Evolutionary conservation across 805 yeast species (phyloP), one percentile per base, ranked within the genome.

Genomic region (Candida anglica): DNA sequence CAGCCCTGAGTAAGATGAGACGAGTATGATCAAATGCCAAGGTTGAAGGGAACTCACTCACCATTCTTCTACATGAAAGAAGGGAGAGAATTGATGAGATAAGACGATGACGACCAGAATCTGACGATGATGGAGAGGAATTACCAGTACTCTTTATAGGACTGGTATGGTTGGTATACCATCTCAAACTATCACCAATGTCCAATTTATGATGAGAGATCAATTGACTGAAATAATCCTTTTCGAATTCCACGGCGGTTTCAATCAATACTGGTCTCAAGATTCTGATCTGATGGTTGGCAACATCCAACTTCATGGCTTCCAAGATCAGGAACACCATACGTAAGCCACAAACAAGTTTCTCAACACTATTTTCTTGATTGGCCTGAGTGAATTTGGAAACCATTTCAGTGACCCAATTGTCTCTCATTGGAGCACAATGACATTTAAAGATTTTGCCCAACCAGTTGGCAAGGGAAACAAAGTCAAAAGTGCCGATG

Each of bases 391-490:
- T 69, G 48, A 85, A 78, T 46, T 73, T 73, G 9, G 54, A 47
- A 30, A 76, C 75, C 93, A 89, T 86, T 47, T 81, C 86, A 46
- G 78, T 85, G 23, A 89, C 95, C 88, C 93, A 82, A 26, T 76
- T 63, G 58, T 86, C 96, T 53, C 97, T 75, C 94, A 87, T 87
- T 41, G 97, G 97, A 5, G 96, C 96, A 61, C 96, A 88, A 55
- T 86, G 96, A 33, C 81, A 77, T 60, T 88, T 86, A 60, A 91
- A 81, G 20, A 87, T 75, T 20, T 72, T 67, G 2, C 86, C 77
- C 27, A 89, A 69, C 91, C 94, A 85, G 37, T 69, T 69, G 2
- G 89, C 73, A 47, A 87, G 71, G 23, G 74, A 70, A 14, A 77
- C 74, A 61, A 84, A 85, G 54, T 82, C 85, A 47, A 85, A 74